phyloP scores from a whole-genome alignment of 768 basidiomycete species.

The Trametes elegans region DNA sequence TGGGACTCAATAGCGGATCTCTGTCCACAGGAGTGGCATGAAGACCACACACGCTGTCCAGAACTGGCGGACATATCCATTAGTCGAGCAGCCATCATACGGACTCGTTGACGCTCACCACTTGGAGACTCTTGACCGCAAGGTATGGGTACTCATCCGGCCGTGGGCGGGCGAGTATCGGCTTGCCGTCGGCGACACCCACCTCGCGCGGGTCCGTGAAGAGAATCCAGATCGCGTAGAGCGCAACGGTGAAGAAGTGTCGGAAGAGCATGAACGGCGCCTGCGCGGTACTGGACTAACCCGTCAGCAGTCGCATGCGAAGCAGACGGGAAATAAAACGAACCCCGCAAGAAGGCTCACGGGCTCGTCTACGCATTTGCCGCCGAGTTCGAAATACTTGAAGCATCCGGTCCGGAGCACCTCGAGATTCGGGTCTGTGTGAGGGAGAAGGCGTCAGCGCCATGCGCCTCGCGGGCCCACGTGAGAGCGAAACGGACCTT shows the following conservation, averaged over 20 bases:
- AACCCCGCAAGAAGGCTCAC: conserved; percentile 89
- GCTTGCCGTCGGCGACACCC: conserved; percentile 38
- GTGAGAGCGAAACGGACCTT: conserved; percentile 59
- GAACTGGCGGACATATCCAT: background rate
- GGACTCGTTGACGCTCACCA: conserved; percentile 43
- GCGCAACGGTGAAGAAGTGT: conserved; percentile 95
- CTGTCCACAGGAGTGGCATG: conserved; percentile 4
- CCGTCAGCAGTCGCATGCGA: background rate
- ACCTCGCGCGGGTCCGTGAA: conserved; percentile 60
- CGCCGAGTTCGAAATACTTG: conserved; percentile 95
- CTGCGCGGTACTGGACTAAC: conserved; percentile 59
- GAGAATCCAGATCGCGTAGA: conserved; percentile 91
- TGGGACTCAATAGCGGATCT: conserved; percentile 1
- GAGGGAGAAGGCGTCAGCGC: conserved; percentile 5
- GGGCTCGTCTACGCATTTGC: conserved; percentile 83
- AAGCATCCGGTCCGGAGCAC: conserved; percentile 85
- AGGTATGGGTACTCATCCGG: conserved; percentile 70
- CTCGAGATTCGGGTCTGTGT: conserved; percentile 58
- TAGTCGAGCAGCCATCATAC: background rate
- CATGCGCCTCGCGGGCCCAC: background rate
- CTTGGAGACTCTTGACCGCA: conserved; percentile 55
- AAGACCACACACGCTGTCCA: conserved; percentile 5
- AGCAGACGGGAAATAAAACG: conserved; percentile 25
- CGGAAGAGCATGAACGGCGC: conserved; percentile 78
- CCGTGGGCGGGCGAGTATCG: conserved; percentile 40